Conservation (phyloP, 1,284 basidiomycete genomes). For the Thecaphora thlaspeos region DNA sequence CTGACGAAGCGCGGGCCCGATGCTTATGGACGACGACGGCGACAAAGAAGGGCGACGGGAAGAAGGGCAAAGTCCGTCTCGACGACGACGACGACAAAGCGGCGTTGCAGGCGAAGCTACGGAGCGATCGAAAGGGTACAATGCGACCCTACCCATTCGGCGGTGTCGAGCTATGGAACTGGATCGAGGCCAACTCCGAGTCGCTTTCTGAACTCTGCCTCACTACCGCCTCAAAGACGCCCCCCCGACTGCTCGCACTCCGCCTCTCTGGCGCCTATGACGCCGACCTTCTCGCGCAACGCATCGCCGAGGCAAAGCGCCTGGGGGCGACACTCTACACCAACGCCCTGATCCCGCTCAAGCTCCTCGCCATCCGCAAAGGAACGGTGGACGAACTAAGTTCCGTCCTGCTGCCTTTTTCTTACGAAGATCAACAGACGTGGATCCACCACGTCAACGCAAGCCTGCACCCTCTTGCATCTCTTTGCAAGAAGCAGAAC, state of each 20-base stretch:
- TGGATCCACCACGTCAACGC: slow-evolving; percentile 30
- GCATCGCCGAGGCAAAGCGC: neutral
- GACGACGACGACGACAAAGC: slow-evolving; percentile 8
- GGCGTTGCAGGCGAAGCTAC: slow-evolving; percentile 6
- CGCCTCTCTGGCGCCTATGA: neutral
- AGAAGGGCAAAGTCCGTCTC: too few species aligned
- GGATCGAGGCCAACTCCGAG: slow-evolving; percentile 15
- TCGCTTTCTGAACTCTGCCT: neutral
- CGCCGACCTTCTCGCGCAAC: neutral
- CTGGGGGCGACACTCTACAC: too few species aligned
- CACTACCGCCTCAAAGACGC: neutral
- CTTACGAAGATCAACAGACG: slow-evolving; percentile 17
- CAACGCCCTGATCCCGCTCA: slow-evolving; percentile 27
- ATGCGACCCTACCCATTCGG: slow-evolving; percentile 23
- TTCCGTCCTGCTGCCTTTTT: slow-evolving; percentile 18
- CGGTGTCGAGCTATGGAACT: slow-evolving; percentile 14
- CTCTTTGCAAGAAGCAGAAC: slow-evolving; percentile 6
- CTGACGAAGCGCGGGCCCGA: neutral
- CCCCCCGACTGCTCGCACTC: too few species aligned
- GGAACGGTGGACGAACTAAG: slow-evolving; percentile 21
- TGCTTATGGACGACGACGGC: too few species aligned
- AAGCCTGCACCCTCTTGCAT: slow-evolving; percentile 12
- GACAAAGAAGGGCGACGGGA: slow-evolving; percentile 29
- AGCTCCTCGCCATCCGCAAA: slow-evolving; percentile 24
- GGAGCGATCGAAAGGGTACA: slow-evolving; percentile 15